Evolutionary conservation across 495 filamentous ascomycete species (phyloP), one percentile per base, ranked within the genome.

Genomic region (Penicillium parvum): DNA sequence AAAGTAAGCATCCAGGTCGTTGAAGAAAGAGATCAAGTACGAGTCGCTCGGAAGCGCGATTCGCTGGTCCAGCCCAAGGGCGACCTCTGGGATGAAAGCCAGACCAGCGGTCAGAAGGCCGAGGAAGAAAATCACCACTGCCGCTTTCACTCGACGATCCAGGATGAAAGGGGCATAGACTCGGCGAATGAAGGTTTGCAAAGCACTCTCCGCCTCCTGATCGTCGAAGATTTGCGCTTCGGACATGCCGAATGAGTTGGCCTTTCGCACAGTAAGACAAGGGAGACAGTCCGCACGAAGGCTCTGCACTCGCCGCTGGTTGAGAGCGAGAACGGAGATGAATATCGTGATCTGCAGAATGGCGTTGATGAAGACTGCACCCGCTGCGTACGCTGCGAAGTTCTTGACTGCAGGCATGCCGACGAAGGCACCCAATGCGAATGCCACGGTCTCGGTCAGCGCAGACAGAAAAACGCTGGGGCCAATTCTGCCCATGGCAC

Each of bases 331-430:
- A 2, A 96, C 85, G 9, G 92, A 84, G 27, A 96, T 77, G 52
- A 98, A 98, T 82, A 96, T 90, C 7, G 92, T 98, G 40, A 96
- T 81, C 60, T 98, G 92, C 15, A 98, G 67, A 21, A 97, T 55
- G 5, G 94, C 92, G 55, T 98, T 98, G 73, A 98, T 90, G 52
- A 96, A 84, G 8, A 98, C 94, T 5, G 92, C 92, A 23, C 92
- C 92, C 11, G 92, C 90, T 1, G 92, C 92, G 63, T 98, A 98
- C 21, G 90, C 81, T 8, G 92, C 92, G 63, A 98, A 98, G 58
- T 98, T 98, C 40, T 87, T 78, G 25, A 98, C 92, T 1, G 92
- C 92, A 9, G 92, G 92, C 92, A 98, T 98, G 30, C 88, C 88
- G 12, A 96, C 92, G 43, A 90, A 88, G 16, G 85, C 83, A n/a